phyloP scores from a whole-genome alignment of 2,329 filamentous ascomycete species.

The Karstenula rhodostoma region DNA sequence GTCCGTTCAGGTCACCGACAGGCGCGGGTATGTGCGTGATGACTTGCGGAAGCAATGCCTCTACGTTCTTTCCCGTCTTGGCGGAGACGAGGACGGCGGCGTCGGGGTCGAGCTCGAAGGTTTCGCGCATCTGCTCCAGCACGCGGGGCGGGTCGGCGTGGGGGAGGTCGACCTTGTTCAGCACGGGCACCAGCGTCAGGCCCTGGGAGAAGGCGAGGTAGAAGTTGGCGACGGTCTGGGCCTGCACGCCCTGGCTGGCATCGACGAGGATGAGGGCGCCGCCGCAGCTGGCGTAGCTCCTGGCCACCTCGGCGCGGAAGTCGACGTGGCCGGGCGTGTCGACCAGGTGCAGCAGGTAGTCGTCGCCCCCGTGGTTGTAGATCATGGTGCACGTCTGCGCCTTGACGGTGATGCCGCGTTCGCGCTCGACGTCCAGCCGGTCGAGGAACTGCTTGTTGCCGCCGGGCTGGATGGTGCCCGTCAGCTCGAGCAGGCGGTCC shows the following conservation, averaged over 20 bases:
- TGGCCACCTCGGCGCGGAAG: slow-evolving; percentile 93
- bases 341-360: slow-evolving; percentile 93
- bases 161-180: slow-evolving; percentile 96
- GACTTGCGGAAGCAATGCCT: slow-evolving; percentile 81
- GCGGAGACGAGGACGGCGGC: slow-evolving; percentile 83
- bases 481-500: slow-evolving; percentile 90
- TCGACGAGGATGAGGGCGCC: slow-evolving; percentile 93
- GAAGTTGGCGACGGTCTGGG: slow-evolving; percentile 98
- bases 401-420: slow-evolving; percentile 97
- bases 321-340: slow-evolving; percentile 98
- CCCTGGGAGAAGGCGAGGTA: slow-evolving; percentile 96
- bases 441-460: slow-evolving; percentile 95
- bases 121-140: slow-evolving; percentile 82
- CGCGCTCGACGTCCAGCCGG: slow-evolving; percentile 94
- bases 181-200: slow-evolving; percentile 83
- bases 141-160: slow-evolving; percentile 88
- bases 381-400: slow-evolving; percentile 99
- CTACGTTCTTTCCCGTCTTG: slow-evolving; percentile 91
- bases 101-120: slow-evolving; percentile 85
- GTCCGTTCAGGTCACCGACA: slow-evolving; percentile 73
- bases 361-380: slow-evolving; percentile 82
- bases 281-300: slow-evolving; percentile 95
- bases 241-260: slow-evolving; percentile 94
- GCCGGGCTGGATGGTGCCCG: slow-evolving; percentile 86
- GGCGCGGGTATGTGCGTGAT: slow-evolving; percentile 86